Conservation (phyloP, 495 filamentous ascomycete species). For the Talaromyces thailandensis region DNA sequence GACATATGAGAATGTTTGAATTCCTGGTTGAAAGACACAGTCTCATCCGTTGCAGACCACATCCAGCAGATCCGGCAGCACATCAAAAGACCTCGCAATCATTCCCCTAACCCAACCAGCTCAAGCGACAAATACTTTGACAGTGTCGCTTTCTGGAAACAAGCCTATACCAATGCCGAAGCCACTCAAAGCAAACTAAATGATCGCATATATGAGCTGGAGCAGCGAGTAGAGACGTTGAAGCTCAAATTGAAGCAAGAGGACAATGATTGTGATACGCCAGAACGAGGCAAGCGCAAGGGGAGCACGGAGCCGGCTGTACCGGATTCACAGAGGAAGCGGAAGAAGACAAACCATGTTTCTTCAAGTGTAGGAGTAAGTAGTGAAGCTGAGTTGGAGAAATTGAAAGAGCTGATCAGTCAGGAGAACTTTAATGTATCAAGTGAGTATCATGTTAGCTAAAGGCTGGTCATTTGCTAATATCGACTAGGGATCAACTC, state of each 20-base stretch:
- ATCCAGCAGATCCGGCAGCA: conserved; percentile 26
- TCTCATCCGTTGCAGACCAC: conserved; percentile 23
- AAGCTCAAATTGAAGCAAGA: conserved; percentile 12
- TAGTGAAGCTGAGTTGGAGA: background rate
- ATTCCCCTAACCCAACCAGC: conserved; percentile 5
- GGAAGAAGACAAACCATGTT: conserved; percentile 12
- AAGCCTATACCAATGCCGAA: conserved; percentile 36
- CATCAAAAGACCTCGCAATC: conserved; percentile 17
- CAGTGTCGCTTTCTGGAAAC: conserved; percentile 40
- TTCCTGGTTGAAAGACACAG: background rate
- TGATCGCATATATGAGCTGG: conserved; percentile 31
- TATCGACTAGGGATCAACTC: conserved; percentile 10
- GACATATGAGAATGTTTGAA: background rate
- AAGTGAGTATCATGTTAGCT: background rate
- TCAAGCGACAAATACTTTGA: conserved; percentile 31
- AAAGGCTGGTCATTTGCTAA: background rate
- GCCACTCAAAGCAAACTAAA: conserved; percentile 33
- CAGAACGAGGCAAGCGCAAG: conserved; percentile 20
- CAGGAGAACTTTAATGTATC: background rate
- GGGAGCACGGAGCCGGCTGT: conserved; percentile 5
- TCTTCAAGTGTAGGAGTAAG: background rate
- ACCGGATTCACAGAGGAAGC: conserved; percentile 12
- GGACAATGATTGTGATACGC: background rate
- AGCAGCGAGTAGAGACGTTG: conserved; percentile 26
- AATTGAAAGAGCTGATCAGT: background rate